phyloP scores from a whole-genome alignment of 2,329 filamentous ascomycete species.

The Aureobasidium zeae region DNA sequence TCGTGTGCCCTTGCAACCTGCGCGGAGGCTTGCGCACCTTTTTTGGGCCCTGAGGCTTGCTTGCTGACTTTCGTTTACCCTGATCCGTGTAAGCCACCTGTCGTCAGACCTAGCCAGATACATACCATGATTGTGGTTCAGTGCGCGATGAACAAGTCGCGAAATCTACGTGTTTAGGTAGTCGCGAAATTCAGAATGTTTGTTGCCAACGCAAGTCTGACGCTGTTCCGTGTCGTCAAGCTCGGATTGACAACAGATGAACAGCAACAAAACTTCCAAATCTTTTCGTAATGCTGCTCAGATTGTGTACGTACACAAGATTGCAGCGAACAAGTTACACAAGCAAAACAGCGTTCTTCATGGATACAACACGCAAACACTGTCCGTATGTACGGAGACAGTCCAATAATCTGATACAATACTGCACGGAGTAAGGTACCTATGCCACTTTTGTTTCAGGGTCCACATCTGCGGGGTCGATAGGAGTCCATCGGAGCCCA shows the following conservation, averaged over 20 bases:
- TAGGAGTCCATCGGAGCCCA: slow-evolving; percentile 10
- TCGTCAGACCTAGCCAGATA: background rate
- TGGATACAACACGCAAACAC: too few species aligned
- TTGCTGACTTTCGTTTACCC: slow-evolving; percentile 86
- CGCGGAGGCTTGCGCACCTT: slow-evolving; percentile 49
- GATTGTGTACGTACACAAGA: too few species aligned
- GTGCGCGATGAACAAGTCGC: background rate
- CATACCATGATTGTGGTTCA: slow-evolving; percentile 6
- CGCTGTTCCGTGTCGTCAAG: background rate
- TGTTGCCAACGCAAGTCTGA: too few species aligned
- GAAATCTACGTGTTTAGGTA: background rate
- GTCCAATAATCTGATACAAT: background rate
- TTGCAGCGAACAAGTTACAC: too few species aligned
- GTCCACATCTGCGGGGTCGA: slow-evolving; percentile 2
- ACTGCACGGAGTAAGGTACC: too few species aligned
- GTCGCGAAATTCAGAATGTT: background rate
- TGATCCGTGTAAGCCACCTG: slow-evolving; percentile 27
- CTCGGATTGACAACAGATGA: too few species aligned
- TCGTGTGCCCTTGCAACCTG: background rate
- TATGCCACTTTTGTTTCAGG: too few species aligned
- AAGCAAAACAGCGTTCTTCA: too few species aligned
- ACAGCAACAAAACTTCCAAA: too few species aligned
- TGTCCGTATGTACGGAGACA: too few species aligned
- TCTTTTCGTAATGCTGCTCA: too few species aligned
- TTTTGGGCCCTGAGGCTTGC: slow-evolving; percentile 71